These are phyloP conservation scores for Metschnikowia aberdeeniae DNA, from an alignment of 805 yeast species.

Conservation along the genomic window DNA sequence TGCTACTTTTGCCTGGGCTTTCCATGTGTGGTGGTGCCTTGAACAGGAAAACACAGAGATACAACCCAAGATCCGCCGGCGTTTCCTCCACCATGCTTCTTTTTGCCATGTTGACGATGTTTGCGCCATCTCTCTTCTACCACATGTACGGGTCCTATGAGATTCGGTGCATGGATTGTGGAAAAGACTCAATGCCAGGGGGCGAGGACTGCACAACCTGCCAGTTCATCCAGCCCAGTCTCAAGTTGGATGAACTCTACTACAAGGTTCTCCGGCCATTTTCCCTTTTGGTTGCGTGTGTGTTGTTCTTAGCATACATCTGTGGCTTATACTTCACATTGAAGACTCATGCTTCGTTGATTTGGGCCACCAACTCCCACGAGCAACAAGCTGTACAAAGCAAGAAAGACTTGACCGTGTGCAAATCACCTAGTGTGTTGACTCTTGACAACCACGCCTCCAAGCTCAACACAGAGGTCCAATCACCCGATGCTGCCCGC, in stretches of 20 bases:
- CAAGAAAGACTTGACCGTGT: slow-evolving; percentile 21
- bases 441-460: slow-evolving; percentile 23
- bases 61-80: slow-evolving; percentile 95
- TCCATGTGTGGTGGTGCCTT: slow-evolving; percentile 98
- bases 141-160: slow-evolving; percentile 88
- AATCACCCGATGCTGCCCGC: neutral
- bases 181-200: neutral
- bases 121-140: slow-evolving; percentile 87
- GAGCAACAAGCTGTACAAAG: slow-evolving; percentile 22
- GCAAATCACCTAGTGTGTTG: slow-evolving; percentile 36
- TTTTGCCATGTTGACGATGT: slow-evolving; percentile 84
- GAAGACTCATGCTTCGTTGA: slow-evolving; percentile 93
- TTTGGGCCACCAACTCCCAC: slow-evolving; percentile 67
- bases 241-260: slow-evolving; percentile 66
- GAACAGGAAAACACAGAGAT: slow-evolving; percentile 86
- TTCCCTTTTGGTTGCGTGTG: slow-evolving; percentile 71
- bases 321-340: slow-evolving; percentile 91
- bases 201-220: slow-evolving; percentile 60
- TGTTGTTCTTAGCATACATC: slow-evolving; percentile 76
- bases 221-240: slow-evolving; percentile 71
- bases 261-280: slow-evolving; percentile 72
- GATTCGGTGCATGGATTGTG: slow-evolving; percentile 62
- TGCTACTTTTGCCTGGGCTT: slow-evolving; percentile 82
- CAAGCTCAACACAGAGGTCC: neutral
- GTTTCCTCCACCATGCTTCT: slow-evolving; percentile 94